Evolutionary conservation across 176 grass and related monocot species (phyloP), one percentile per base, ranked within the genome.

Genomic region (Juncus effusus): DNA sequence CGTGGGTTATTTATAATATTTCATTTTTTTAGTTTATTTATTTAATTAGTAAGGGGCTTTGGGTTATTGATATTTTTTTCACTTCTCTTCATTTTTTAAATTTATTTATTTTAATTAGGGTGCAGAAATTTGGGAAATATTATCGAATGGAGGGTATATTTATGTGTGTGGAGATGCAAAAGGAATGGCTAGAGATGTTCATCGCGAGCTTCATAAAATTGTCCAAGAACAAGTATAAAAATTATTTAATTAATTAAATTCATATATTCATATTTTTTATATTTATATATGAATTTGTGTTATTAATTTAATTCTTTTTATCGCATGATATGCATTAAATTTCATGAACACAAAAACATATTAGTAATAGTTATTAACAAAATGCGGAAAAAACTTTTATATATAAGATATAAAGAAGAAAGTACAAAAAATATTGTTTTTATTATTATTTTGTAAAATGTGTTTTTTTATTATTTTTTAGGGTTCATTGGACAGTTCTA

Each of bases 131-230:
- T 91, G 92, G 92, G 81, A 73, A 51, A 69, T 79, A 44, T 56
- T 88, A 54, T 91, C 92, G 0, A 72, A 77, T 35, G 88, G 87
- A 53, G 92, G 92, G 44, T 91, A 91, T 68, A 58, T 96, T 28
- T 96, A 96, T 68, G 92, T 96, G 6, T 96, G 92, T 57, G 92
- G 92, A 52, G 92, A 96, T 72, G 92, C 92, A 7, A 96, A 96
- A 73, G 87, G 92, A 38, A 96, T 96, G 87, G 92, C 92, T 35
- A 86, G 80, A 78, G 92, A 96, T 51, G 92, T 96, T 55, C 87
- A 96, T 69, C 82, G 92, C 54, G 64, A 83, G 56, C 79, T 96
- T 28, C 92, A 91, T 37, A 96, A 85, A 69, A 77, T 96, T 74
- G 85, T 91, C 59, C 87, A 96, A 72, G 80, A 96, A 42, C 84